A percentile compares a stretch with the other conserved stretches of the same genome.
These are phyloP conservation scores for Lenzites betulinus DNA, from an alignment of 768 basidiomycete species.

Conservation along the genomic window DNA sequence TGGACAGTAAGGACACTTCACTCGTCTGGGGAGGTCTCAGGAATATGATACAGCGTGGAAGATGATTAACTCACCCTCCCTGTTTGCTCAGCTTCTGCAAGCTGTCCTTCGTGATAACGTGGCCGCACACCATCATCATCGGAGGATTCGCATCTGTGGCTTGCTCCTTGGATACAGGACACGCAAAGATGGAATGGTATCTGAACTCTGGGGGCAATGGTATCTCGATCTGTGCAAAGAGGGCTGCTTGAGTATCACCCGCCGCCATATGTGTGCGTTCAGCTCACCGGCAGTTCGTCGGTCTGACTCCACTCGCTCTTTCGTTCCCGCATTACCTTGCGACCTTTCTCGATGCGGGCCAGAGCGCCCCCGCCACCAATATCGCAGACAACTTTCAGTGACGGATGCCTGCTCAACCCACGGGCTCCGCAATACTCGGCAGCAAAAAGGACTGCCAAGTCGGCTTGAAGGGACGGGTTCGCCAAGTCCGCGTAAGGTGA, in stretches of 20 bases:
- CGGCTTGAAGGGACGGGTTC: slow-evolving; percentile 68
- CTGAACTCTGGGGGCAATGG: slow-evolving; percentile 82
- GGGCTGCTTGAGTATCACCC: too few species aligned
- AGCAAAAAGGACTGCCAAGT: slow-evolving; percentile 81
- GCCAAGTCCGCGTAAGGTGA: slow-evolving; percentile 81
- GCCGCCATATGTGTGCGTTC: background rate
- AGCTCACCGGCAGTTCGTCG: slow-evolving; percentile 82
- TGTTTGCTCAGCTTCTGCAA: slow-evolving; percentile 87
- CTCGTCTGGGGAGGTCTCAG: slow-evolving; percentile 53
- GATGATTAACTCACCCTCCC: slow-evolving; percentile 59
- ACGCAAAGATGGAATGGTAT: slow-evolving; percentile 97
- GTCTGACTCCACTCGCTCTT: slow-evolving; percentile 92
- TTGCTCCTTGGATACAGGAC: slow-evolving; percentile 97
- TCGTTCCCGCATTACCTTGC: slow-evolving; percentile 89
- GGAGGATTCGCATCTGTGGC: slow-evolving; percentile 92
- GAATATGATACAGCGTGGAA: background rate
- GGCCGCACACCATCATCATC: slow-evolving; percentile 97
- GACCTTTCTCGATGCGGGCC: slow-evolving; percentile 90
- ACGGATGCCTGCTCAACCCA: slow-evolving; percentile 87
- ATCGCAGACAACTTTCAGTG: slow-evolving; percentile 86
- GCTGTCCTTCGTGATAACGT: slow-evolving; percentile 93
- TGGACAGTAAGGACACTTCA: slow-evolving; percentile 98
- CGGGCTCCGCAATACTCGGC: slow-evolving; percentile 87
- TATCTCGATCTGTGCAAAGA: slow-evolving; percentile 78
- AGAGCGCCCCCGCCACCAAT: slow-evolving; percentile 92